Evolutionary conservation across 1,284 basidiomycete genomes (phyloP).

Genomic region (Hymenochaete sp.): DNA sequence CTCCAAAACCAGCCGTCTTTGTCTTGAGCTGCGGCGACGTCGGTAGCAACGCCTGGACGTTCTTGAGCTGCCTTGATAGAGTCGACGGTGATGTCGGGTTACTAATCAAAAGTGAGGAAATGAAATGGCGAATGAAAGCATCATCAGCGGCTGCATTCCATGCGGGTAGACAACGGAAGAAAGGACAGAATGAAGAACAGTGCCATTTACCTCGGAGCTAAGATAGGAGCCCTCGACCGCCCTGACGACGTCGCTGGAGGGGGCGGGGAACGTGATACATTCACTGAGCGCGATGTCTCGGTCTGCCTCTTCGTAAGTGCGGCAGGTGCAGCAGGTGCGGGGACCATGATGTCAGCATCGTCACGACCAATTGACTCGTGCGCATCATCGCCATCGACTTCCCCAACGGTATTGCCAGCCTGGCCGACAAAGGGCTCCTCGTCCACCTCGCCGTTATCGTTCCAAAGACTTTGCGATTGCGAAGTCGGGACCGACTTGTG

Average conservation of each 20-base stretch:
- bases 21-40: conserved; percentile 14
- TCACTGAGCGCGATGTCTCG: conserved; percentile 1
- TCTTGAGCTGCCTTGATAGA: conserved; percentile 17
- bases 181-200: not conserved
- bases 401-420: too few species aligned
- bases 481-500: conserved; percentile 2
- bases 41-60: conserved; percentile 15
- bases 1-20: conserved; percentile 10
- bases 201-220: conserved; percentile 11
- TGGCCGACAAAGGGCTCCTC: not conserved
- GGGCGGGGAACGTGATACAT: conserved; percentile 8
- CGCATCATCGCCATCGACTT: not conserved
- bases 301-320: conserved; percentile 1
- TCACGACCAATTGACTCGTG: not conserved
- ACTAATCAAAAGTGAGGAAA: conserved; percentile 1
- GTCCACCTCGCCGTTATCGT: not conserved
- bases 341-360: conserved; percentile 4
- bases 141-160: not conserved
- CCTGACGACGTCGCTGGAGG: conserved; percentile 4
- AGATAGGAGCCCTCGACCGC: conserved; percentile 16
- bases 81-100: conserved; percentile 13
- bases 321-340: not conserved
- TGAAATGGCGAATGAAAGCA: not conserved
- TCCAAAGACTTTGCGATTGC: not conserved
- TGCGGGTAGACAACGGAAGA: not conserved